Base-by-base conservation (phyloP, 129 eudicot genomes). In the Cynara cardunculus region DNA sequence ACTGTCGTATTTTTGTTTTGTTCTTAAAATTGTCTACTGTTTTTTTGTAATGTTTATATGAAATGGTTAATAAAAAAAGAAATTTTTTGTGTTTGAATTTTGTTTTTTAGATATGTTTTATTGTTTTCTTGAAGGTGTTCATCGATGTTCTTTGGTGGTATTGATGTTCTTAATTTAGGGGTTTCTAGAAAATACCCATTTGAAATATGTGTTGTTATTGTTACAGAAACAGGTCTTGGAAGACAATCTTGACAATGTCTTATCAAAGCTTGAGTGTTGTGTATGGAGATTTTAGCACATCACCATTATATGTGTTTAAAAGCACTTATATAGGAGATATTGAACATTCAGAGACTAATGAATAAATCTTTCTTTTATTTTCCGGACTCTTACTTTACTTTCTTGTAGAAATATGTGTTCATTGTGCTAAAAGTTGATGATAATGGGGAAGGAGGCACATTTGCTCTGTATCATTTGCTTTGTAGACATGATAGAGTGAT, bases 361-460 rank as follows among this genome's bases (percentile, higher is more conserved):
- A 94, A 72, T 97, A 94, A 77, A 92, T 94, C 75, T 94, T 44
- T 92, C 96, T 7, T 91, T 95, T 80, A 86, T 95, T 9, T 95
- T 95, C 77, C 92, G 99, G 99, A 95, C 99, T 22, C 82, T 95
- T 28, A 95, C 99, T 56, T 79, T 95, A 65, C 84, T 95, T 25
- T 97, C 82, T 87, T 95, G 39, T 73, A 92, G 34, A 95, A 95
- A 65, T 94, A 94, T 84, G 99, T 95, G 70, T 92, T 92, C 66
- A 89, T 95, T 78, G 99, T 94, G 80, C 86, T 95, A 11, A 89
- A 74, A 83, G 99, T 97, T 79, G 94, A 95, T 88, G 99, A 95
- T 87, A 89, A 92, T 89, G 99, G 99, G 22, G 99, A 95, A 90
- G 98, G 98, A 12, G 98, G 98, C 71, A 94, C 98, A 77, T 94